Base-by-base conservation (phyloP, 225 moss, liverwort and hornwort species). In the Sphagnum tenellum region DNA sequence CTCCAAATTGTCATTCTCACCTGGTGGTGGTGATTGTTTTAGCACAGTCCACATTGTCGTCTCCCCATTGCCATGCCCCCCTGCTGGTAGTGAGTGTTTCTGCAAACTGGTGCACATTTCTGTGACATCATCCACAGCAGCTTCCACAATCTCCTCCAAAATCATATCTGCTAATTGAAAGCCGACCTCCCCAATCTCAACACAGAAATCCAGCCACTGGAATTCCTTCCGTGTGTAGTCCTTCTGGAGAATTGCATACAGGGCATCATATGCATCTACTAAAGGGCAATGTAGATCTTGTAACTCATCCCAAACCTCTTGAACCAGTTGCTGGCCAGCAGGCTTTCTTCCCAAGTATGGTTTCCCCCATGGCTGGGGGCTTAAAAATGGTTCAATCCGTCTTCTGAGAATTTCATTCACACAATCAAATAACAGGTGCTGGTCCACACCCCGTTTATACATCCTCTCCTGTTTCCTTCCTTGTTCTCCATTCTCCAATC, bases 191-290 rank as follows among this genome's bases (percentile, higher is more conserved):
- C 74, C 77, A 52, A 74, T 53, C 69, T 77, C 81, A 5, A 56
- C 64, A 3, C 73, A 65, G 13, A 73, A 74, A 54, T 77, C 69
- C 3, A 81, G 68, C 81, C 81, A 81, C 55, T 66, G 71, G 52
- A 77, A 71, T 8, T 66, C 71, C 48, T 74, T 74, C 47, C 68
- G 74, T 29, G 81, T 63, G n/a, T 77, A 74, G 61, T 81, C 81
- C 60, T 74, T 81, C 52, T 74, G 77, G 48, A 81, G 69, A 63
- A 77, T 81, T n/a, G 77, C 62, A 58, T 81, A 81, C 44, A 81
- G 74, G 49, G 72, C 67, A 64, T 81, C 74, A 55, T 77, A 49
- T 9, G 47, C 81, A 57, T 81, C 74, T 59, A 74, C 69, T 62
- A 71, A 61, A 50, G 71, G 71, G 64, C 64, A 45, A 7, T 63